phyloP scores from a whole-genome alignment of 306 rosid species.

The Nissolia schottii region DNA sequence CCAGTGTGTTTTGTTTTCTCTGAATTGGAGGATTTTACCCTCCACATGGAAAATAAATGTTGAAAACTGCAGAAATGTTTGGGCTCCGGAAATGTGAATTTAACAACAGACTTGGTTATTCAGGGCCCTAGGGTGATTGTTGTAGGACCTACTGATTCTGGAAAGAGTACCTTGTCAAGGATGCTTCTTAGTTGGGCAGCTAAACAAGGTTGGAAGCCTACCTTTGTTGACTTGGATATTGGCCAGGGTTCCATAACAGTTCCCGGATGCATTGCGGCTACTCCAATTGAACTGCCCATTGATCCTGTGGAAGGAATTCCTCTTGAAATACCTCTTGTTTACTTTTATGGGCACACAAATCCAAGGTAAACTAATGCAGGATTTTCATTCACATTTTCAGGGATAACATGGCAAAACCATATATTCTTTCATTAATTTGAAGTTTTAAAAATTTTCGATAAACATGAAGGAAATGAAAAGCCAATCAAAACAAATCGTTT shows the following conservation, averaged over 20 bases:
- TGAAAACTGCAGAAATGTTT: background rate
- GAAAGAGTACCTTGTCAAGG: conserved; percentile 82
- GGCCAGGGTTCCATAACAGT: conserved; percentile 93
- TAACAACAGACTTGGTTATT: conserved; percentile 11
- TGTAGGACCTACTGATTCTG: conserved; percentile 92
- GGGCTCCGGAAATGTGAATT: conserved; percentile 4
- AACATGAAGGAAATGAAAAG: conserved; percentile 5
- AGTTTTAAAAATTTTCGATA: background rate
- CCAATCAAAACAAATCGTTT: conserved; percentile 18
- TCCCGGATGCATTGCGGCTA: conserved; percentile 94
- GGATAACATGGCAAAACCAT: background rate
- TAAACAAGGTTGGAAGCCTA: conserved; percentile 92
- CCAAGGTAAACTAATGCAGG: conserved; percentile 59
- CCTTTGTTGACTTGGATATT: conserved; percentile 90
- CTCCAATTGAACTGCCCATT: conserved; percentile 94
- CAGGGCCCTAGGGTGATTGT: conserved; percentile 99
- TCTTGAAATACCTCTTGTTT: conserved; percentile 91
- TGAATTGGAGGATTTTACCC: background rate
- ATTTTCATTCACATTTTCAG: background rate
- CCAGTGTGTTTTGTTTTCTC: background rate
- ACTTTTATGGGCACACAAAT: conserved; percentile 78
- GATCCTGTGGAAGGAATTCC: conserved; percentile 95
- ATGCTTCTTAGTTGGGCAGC: conserved; percentile 99
- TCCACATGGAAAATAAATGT: background rate
- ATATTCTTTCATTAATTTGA: background rate